Evolutionary conservation across 1,284 basidiomycete genomes (phyloP), one percentile per base, ranked within the genome.

Genomic region (Veloboletus limbatus): DNA sequence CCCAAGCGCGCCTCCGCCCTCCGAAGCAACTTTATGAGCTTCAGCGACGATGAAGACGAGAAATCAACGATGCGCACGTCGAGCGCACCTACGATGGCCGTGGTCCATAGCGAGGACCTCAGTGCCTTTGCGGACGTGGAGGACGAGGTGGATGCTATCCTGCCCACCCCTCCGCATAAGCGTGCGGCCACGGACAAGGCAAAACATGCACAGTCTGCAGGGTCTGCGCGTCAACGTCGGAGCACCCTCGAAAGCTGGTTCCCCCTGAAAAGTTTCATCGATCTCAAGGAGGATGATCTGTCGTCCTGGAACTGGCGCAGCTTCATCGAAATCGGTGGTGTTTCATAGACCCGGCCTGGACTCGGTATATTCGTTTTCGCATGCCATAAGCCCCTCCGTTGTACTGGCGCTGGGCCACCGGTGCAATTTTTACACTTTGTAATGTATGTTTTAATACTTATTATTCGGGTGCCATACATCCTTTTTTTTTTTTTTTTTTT

Each of bases 21-120:
- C 54, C 61, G 50, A 21, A 65, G 69, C 22, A 80, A 82, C 61
- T 85, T 84, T 54, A 85, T 85, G 78, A 78, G 70, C 67, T 74
- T 82, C 71, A 76, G 70, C 49, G 81, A 82, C 48, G 80, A 82
- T 54, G 80, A 81, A 30, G 77, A 77, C 32, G 76, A 75, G 1
- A 67, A 64, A 21, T n/a, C 30, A 14, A 36, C 11, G 24, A 8
- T 18, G 0, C 47, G 1, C 46, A 56, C 40, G 38, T 46, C 41
- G n/a, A 40, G 11, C 16, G 33, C 21, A 0, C 4, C 35, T 4
- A 13, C 33, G 0, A 8, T 22, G 1, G 25, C 47, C 8, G 13
- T 6, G 7, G 13, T 28, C 7, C 48, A 44, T 8, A 17, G 28
- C 20, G 58, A 60, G 8, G 59, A 60, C 32, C 24, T 40, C 21